Base-by-base conservation (phyloP, 768 basidiomycete genomes). In the Boletus rubroflammeus region DNA sequence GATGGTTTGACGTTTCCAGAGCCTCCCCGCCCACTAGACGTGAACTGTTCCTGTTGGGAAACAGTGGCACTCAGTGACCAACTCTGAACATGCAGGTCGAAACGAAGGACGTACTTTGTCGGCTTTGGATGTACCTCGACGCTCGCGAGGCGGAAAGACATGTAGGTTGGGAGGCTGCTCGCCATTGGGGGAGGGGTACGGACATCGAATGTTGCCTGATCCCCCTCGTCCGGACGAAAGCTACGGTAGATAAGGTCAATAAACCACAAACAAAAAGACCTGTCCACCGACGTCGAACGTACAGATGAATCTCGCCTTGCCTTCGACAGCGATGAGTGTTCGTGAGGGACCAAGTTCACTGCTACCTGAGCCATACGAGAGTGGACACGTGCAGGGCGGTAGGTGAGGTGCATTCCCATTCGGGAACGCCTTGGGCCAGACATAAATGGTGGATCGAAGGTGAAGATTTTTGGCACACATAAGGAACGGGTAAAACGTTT, bases 11-110 rank as follows among this genome's bases (percentile, higher is more conserved):
- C 59, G 42, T 68, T 68, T 29, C 67, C 67, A 15, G 56, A 51
- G 6, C 67, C 67, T 0, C 67, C 67, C 14, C 67, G 57, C 7
- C 67, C 67, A 8, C 61, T 62, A 6, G 64, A 69, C 17, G 28
- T 54, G 50, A 64, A 57, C n/a, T 57, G 50, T n/a, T 17, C n/a
- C 6, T 31, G 26, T 2, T 36, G 40, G n/a, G n/a, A 13, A 14
- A 23, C 19, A 10, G 0, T 40, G 19, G 1, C 23, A 47, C 11
- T 42, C 31, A 25, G 25, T 9, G 1, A 25, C 15, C 21, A 11
- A 6, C 3, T 47, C 50, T 25, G 40, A 38, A 19, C n/a, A n/a
- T 2, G 29, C 23, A 11, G 23, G 23, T 26, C 14, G 19, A 17
- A 13, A 26, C 26, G 9, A 25, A n/a, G 26, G 10, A 40, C 50